Base-by-base conservation (phyloP, 108 stramenopile species). In the Chaetoceros tenuissimus region DNA sequence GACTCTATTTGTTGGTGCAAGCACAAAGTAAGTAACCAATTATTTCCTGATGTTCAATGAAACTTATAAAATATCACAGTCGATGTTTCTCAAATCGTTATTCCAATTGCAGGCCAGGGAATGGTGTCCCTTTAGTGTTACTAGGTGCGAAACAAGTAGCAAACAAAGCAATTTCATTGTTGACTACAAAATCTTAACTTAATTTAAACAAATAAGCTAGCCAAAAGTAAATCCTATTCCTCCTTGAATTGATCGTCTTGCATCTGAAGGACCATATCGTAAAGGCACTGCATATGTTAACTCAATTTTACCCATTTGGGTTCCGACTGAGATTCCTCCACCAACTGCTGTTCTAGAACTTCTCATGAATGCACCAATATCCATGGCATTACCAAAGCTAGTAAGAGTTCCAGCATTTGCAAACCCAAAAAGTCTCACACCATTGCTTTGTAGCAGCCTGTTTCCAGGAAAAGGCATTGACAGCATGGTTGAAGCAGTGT, bases 91-190 rank as follows among this genome's bases (percentile, higher is more conserved):
- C n/a, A n/a, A n/a, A n/a, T n/a, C n/a, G n/a, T n/a, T n/a, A n/a
- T n/a, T n/a, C n/a, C n/a, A n/a, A n/a, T n/a, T n/a, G n/a, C n/a
- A n/a, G n/a, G 18, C 95, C 95, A 2, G 95, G 95, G 1, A 96
- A 94, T 58, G 95, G 95, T 5, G 92, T 94, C 5, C 93, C 95
- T 1, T 64, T 96, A 25, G 92, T 95, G 17, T 62, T 95, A 31
- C 80, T 89, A 30, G 87, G 91, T 17, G 80, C 86, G 16, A 85
- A 77, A 52, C 63, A 67, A 45, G 86, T 82, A 2, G 68, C 80
- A 24, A 57, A 75, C 40, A 71, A 56, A 50, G 75, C 75, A n/a
- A 24, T 30, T 55, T 55, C 10, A 55, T 13, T 8, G 53, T 19
- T 55, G 13, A 40, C 34, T 5, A 5, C 34, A 40, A 40, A 40